These are phyloP conservation scores for Irpex lacteus DNA, from an alignment of 1,284 basidiomycete species.

Conservation along the genomic window DNA sequence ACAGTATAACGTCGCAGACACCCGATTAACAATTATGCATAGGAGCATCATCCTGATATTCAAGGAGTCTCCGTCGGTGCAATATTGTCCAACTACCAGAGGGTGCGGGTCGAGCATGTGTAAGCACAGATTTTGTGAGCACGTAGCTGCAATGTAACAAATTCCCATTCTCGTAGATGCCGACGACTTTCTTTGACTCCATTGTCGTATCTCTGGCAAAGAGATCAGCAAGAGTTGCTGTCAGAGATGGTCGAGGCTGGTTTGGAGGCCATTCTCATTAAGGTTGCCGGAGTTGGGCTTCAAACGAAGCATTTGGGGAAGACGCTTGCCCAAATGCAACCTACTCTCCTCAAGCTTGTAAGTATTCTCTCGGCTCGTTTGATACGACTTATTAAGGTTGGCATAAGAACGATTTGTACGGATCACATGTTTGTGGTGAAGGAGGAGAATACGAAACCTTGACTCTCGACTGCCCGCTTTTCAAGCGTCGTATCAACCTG, in stretches of 20 bases:
- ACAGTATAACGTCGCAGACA: background rate
- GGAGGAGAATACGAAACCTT: slow-evolving; percentile 98
- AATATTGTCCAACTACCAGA: slow-evolving; percentile 96
- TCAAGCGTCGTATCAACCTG: slow-evolving; percentile 78
- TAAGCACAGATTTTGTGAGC: slow-evolving; percentile 36
- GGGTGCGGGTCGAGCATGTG: slow-evolving; percentile 97
- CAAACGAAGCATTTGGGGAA: slow-evolving; percentile 78
- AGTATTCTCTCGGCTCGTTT: slow-evolving; percentile 20
- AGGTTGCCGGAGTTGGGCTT: slow-evolving; percentile 94
- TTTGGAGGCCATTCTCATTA: slow-evolving; percentile 87
- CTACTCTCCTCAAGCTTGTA: slow-evolving; percentile 74
- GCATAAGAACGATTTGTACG: slow-evolving; percentile 77
- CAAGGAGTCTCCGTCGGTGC: slow-evolving; percentile 93
- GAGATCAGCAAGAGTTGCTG: slow-evolving; percentile 82
- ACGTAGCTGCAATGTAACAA: background rate
- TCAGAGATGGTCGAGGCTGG: slow-evolving; percentile 84
- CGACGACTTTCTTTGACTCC: slow-evolving; percentile 79
- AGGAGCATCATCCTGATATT: slow-evolving; percentile 81
- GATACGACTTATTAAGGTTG: background rate
- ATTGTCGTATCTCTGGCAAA: slow-evolving; percentile 93
- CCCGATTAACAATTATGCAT: slow-evolving; percentile 11
- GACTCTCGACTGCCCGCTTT: slow-evolving; percentile 88
- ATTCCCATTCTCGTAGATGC: slow-evolving; percentile 48
- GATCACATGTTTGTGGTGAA: slow-evolving; percentile 94
- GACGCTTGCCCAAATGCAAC: slow-evolving; percentile 73